Conservation (phyloP, 2,329 filamentous ascomycete genomes). For the Gaeumannomyces tritici region DNA sequence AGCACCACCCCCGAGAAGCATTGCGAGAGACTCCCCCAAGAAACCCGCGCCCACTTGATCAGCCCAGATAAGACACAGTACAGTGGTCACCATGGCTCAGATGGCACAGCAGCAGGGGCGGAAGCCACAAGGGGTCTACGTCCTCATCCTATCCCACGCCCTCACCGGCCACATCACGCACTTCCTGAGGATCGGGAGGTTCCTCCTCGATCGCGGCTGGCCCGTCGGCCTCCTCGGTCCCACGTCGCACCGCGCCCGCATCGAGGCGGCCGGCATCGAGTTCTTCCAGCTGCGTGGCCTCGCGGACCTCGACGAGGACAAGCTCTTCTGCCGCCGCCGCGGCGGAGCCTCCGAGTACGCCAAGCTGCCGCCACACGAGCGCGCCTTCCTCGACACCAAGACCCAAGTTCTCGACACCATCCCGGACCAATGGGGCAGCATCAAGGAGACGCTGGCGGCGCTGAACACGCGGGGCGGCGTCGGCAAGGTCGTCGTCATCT, state of each 20-base stretch:
- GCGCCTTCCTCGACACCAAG: constrained; percentile 21
- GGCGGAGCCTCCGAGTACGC: constrained; percentile 13
- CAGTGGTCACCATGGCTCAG: neutral
- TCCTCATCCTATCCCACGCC: constrained; percentile 19
- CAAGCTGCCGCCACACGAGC: constrained; percentile 16
- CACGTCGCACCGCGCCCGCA: constrained; percentile 22
- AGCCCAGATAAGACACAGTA: neutral
- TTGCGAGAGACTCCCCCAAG: too few relatives aligned
- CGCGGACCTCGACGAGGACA: constrained; percentile 23
- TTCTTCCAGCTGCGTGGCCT: constrained; percentile 21
- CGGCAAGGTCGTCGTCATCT: constrained; percentile 18
- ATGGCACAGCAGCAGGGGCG: neutral
- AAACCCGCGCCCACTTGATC: neutral
- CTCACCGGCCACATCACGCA: constrained; percentile 27
- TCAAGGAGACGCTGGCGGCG: constrained; percentile 16
- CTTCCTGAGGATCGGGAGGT: constrained; percentile 21
- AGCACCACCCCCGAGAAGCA: too few relatives aligned
- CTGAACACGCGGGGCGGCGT: constrained; percentile 13
- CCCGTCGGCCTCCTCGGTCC: constrained; percentile 24
- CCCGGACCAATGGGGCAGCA: constrained; percentile 21
- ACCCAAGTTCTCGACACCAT: constrained; percentile 21
- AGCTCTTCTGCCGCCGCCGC: constrained; percentile 7
- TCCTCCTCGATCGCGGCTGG: constrained; percentile 20
- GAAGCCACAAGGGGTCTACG: neutral
- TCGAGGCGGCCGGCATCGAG: constrained; percentile 19